Evolutionary conservation across 2,329 filamentous ascomycete genomes (phyloP).

Genomic region (Apiospora rasikravindrae): DNA sequence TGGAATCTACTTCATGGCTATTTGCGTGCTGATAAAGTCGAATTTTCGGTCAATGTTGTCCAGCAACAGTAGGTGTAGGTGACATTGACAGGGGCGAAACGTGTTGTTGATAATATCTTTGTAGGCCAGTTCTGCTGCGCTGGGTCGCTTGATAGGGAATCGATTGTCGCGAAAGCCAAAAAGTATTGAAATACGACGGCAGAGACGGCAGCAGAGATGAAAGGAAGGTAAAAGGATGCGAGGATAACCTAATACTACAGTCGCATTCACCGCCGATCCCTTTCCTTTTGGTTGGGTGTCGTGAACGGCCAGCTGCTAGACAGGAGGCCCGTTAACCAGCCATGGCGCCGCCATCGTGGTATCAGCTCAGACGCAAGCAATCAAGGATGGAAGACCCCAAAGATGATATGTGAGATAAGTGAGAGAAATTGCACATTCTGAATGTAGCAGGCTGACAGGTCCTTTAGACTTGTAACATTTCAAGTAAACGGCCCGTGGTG

Average conservation of each 20-base stretch:
- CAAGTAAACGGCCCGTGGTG: neutral
- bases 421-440: neutral
- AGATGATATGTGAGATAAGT: neutral
- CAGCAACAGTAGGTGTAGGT: neutral
- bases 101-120: neutral
- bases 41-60: neutral
- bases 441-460: neutral
- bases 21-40: neutral
- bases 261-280: neutral
- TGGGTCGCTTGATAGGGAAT: neutral
- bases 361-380: neutral
- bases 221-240: neutral
- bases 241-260: neutral
- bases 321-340: neutral
- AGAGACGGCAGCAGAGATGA: neutral
- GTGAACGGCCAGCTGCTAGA: neutral
- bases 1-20: neutral
- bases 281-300: neutral
- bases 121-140: neutral
- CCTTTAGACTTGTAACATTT: neutral
- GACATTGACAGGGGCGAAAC: neutral
- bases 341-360: neutral
- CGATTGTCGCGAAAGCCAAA: neutral
- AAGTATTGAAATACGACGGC: neutral
- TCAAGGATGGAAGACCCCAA: neutral